These are phyloP conservation scores for Solanum hybrid DNA, from an alignment of 305 asterid species.

Conservation along the genomic window DNA sequence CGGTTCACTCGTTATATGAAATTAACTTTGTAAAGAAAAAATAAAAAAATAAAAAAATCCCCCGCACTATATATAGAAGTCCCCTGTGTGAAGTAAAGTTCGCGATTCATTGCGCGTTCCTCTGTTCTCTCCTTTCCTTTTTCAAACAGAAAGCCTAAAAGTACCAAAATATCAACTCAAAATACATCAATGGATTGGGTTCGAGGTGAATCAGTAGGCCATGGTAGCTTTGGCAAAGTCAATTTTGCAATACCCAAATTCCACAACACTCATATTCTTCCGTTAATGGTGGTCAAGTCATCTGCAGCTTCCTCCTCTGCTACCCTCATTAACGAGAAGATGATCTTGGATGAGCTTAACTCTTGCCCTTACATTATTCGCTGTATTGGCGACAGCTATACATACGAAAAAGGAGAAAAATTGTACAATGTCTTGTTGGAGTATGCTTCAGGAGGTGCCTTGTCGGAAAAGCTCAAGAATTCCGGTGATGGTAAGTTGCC, in stretches of 20 bases:
- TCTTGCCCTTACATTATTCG: conserved; percentile 37
- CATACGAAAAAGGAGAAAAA: conserved; percentile 41
- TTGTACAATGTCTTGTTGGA: conserved; percentile 14
- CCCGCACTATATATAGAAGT: background rate
- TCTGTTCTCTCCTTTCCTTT: background rate
- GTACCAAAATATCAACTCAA: background rate
- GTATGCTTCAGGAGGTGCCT: conserved; percentile 47
- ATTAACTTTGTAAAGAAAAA: background rate
- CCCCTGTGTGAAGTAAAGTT: background rate
- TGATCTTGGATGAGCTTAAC: conserved; percentile 32
- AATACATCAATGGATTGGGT: conserved; percentile 44
- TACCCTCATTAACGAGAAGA: conserved; percentile 35
- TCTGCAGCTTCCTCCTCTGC: conserved; percentile 24
- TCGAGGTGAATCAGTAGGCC: conserved; percentile 44
- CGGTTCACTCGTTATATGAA: background rate
- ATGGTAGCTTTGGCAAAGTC: conserved; percentile 52
- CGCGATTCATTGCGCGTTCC: background rate
- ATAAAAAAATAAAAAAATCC: background rate
- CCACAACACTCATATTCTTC: background rate
- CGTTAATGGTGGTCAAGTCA: conserved; percentile 48
- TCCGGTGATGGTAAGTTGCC: conserved; percentile 15
- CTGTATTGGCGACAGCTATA: conserved; percentile 37
- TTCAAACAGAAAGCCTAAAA: background rate
- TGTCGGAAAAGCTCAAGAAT: conserved; percentile 30
- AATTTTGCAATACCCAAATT: conserved; percentile 28